These are phyloP conservation scores for Psophocarpus tetragonolobus DNA, from an alignment of 306 rosid species.

Conservation along the genomic window DNA sequence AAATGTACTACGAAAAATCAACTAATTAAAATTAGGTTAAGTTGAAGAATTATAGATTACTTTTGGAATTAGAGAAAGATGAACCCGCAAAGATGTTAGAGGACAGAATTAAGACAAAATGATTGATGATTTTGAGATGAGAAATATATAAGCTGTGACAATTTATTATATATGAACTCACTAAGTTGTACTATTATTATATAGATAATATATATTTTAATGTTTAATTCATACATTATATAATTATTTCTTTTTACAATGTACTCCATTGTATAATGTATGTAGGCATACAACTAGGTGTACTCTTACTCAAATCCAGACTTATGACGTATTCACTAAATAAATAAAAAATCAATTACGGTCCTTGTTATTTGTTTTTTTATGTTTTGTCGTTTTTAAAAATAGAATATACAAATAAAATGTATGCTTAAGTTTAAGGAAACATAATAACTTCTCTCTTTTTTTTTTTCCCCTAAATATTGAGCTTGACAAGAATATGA, in stretches of 20 bases:
- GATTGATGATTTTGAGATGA: not conserved
- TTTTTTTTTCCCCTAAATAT: not conserved
- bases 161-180: not conserved
- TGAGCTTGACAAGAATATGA: not conserved
- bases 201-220: not conserved
- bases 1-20: not conserved
- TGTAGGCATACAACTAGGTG: not conserved
- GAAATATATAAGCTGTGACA: not conserved
- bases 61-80: not conserved
- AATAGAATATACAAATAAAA: not conserved
- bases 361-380: not conserved
- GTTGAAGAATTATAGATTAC: not conserved
- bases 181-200: not conserved
- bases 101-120: not conserved
- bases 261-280: not conserved
- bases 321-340: too few relatives aligned
- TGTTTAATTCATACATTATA: not conserved
- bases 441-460: not conserved
- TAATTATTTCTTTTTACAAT: not conserved
- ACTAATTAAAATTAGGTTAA: too few relatives aligned
- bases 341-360: not conserved
- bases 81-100: not conserved
- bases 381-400: not conserved
- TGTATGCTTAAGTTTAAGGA: not conserved
- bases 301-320: too few relatives aligned